These are phyloP conservation scores for Tuber calosporum DNA, from an alignment of 495 filamentous ascomycete species.

Conservation along the genomic window DNA sequence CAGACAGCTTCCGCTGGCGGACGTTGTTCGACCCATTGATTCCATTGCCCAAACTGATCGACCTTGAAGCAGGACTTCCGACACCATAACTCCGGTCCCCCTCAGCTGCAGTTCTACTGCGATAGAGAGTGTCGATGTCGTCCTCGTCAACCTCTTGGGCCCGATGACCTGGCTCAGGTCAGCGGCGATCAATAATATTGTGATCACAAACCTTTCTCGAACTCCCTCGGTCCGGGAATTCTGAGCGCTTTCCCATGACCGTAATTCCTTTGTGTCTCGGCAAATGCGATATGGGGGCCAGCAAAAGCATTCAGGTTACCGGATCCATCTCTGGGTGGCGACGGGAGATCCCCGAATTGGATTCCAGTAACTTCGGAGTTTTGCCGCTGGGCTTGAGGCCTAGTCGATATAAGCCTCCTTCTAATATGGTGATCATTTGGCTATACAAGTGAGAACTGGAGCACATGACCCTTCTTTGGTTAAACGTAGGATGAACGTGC, in stretches of 20 bases:
- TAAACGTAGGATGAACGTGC: neutral
- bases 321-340: slow-evolving; percentile 10
- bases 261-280: slow-evolving; percentile 20
- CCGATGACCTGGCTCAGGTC: slow-evolving; percentile 18
- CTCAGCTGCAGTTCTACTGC: slow-evolving; percentile 28
- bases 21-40: slow-evolving; percentile 32
- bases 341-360: slow-evolving; percentile 28
- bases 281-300: slow-evolving; percentile 34
- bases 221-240: slow-evolving; percentile 40
- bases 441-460: neutral
- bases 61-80: slow-evolving; percentile 26
- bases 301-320: neutral
- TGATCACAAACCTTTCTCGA: slow-evolving; percentile 31
- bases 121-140: slow-evolving; percentile 31
- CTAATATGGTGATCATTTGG: neutral
- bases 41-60: slow-evolving; percentile 24
- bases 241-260: slow-evolving; percentile 29
- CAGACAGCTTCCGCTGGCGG: slow-evolving; percentile 31
- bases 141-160: slow-evolving; percentile 41
- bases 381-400: neutral
- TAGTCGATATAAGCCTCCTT: slow-evolving; percentile 1
- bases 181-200: neutral
- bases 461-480: neutral
- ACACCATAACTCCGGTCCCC: slow-evolving; percentile 8
- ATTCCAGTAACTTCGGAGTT: slow-evolving; percentile 19